Evolutionary conservation across 108 stramenopile genomes (phyloP), one percentile per base, ranked within the genome.

Genomic region (Fragilariopsis cylindrus): DNA sequence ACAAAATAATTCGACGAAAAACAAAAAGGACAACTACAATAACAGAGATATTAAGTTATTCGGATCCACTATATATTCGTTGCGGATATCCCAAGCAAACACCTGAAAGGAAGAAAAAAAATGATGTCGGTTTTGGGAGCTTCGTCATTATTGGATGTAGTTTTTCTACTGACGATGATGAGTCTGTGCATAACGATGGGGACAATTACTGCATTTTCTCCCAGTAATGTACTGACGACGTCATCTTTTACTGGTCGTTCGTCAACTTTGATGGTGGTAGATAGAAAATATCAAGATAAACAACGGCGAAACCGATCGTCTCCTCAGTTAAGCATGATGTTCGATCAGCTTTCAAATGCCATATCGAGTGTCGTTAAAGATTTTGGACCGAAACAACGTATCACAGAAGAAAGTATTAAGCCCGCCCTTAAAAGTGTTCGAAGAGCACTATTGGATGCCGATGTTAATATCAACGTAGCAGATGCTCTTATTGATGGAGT

Each of bases 401-500:
- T 93, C 75, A 90, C 94, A n/a, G 94, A 96, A 72, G 76, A 80
- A 9, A 81, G 85, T 81, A 92, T 93, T 60, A 76, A 88, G 48
- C 85, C 88, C 3, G 93, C 93, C 1, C 81, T 95, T 43, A 87
- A 86, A 69, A 90, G 94, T 50, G 94, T 97, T 47, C 89, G 96
- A 40, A 85, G 92, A 41, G 92, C 95, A 46, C 81, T 97, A 5
- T 78, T 96, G 48, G 94, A 94, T 72, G 93, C 97, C 40, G 95
- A 97, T 81, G 94, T 96, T 48, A 94, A 94, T 71, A 71, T 94
- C 41, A 84, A 88, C 53, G 97, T 98, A 2, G 95, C 96, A 57
- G 94, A 97, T 80, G 73, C 85, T 3, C 74, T 98, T 15, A 87
- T 98, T 57, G 93, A 96, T 11, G 92, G 92, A 16, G 97, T 98